A percentile compares a stretch with the other conserved stretches of the same genome.
Conservation (phyloP, 2,329 filamentous ascomycete genomes). For the Trichoderma koningiopsis region DNA sequence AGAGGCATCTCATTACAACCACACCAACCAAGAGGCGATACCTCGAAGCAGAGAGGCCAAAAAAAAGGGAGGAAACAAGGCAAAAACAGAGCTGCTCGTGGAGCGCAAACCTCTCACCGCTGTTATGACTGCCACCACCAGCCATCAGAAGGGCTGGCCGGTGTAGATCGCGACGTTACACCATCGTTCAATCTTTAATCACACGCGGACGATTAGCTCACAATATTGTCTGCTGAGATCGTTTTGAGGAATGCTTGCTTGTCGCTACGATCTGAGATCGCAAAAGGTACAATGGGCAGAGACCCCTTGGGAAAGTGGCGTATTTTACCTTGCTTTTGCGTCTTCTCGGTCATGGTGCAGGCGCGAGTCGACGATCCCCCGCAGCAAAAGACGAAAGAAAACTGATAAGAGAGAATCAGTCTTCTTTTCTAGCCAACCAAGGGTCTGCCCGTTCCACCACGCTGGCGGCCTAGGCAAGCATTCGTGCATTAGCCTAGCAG, state of each 20-base stretch:
- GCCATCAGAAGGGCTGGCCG: neutral
- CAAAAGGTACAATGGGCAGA: neutral
- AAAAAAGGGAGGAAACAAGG: neutral
- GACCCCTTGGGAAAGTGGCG: constrained; percentile 7
- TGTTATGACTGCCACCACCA: constrained; percentile 6
- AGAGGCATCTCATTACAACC: neutral
- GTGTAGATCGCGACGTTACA: neutral
- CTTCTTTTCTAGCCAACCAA: constrained; percentile 18
- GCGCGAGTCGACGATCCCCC: constrained; percentile 19
- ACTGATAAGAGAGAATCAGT: constrained; percentile 20
- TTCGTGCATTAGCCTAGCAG: constrained; percentile 25
- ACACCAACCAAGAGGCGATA: neutral
- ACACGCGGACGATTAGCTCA: neutral
- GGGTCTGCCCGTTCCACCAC: constrained; percentile 10
- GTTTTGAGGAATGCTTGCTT: neutral
- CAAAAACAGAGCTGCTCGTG: neutral
- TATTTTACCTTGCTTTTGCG: constrained; percentile 18
- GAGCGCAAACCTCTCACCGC: constrained; percentile 10
- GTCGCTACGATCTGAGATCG: constrained; percentile 3
- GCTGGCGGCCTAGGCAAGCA: constrained; percentile 5
- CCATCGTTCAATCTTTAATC: neutral
- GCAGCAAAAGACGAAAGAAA: constrained; percentile 4
- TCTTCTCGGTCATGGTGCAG: constrained; percentile 3
- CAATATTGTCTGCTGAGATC: neutral
- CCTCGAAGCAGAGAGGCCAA: neutral